Percentiles rank a stretch among this genome's conserved stretches.
Conservation (phyloP, 73 alveolate species). For the Loxodes magnus region DNA sequence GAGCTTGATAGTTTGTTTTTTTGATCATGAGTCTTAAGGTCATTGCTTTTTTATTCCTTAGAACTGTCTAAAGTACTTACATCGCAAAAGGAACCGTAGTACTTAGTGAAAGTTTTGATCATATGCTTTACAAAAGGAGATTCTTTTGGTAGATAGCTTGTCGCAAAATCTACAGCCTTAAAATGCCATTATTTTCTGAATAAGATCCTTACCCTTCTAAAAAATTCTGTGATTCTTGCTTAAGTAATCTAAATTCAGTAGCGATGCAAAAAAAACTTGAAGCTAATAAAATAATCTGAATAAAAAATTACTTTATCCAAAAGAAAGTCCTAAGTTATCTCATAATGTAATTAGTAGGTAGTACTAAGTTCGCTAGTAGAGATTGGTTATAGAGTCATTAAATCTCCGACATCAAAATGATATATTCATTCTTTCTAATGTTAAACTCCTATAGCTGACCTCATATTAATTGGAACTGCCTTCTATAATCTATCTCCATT, state of each 20-base stretch:
- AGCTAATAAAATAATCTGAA: slow-evolving; percentile 41
- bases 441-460: slow-evolving; percentile 6
- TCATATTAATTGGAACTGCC: background rate
- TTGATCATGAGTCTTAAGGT: no score
- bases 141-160: slow-evolving; percentile 64
- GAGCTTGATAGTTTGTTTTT: no score
- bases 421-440: slow-evolving; percentile 47
- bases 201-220: slow-evolving; percentile 52
- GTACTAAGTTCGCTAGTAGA: slow-evolving; percentile 33
- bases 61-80: no score
- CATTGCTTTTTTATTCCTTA: no score
- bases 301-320: slow-evolving; percentile 11
- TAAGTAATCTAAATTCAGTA: slow-evolving; percentile 72
- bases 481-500: background rate
- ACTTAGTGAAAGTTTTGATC: no score
- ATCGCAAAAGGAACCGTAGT: no score
- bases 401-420: slow-evolving; percentile 27
- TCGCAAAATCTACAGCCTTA: slow-evolving; percentile 77
- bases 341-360: slow-evolving; percentile 10
- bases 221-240: slow-evolving; percentile 21
- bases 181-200: slow-evolving; percentile 76
- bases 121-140: no score
- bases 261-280: slow-evolving; percentile 78
- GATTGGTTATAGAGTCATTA: slow-evolving; percentile 42
- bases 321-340: slow-evolving; percentile 37